Base-by-base conservation (phyloP, 2,329 filamentous ascomycete genomes). In the Neurospora sp. region DNA sequence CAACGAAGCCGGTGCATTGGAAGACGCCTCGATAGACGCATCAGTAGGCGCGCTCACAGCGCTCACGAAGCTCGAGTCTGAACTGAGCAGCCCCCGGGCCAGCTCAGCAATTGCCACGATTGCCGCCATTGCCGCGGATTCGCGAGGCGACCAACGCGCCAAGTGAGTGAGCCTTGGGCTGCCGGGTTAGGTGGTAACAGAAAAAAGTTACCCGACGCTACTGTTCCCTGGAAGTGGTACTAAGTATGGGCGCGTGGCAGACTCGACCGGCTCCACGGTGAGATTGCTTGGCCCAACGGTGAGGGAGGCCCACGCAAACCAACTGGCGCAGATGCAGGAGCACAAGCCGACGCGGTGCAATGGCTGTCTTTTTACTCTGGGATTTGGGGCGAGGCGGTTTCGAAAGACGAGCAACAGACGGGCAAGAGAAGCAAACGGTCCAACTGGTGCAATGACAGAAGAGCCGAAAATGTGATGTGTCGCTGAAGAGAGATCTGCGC, bases 31-130 rank as follows among this genome's bases (percentile, higher is more conserved):
- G 57, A 77, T 77, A 23, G 74, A 76, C 40, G 74, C 69, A 69
- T 79, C 77, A 46, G 77, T 77, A 10, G 77, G 74, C 17, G 74
- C 72, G 67, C 71, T 73, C n/a, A 75, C 73, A 11, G 74, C 72
- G 67, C 71, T 73, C n/a, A 75, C 73, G 70, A 77, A 78, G 74
- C 75, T 77, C 17, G 75, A 72, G 52, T 76, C 76, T 33, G 74
- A 67, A 66, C 74, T 69, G 65, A 75, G 67, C 41, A 72, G 69
- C 66, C 67, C 71, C 28, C 19, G 67, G 19, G 70, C 69, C 40
- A 76, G 69, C 37, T 73, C 74, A 40, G 72, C 72, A 41, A 75
- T 73, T 68, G 69, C 67, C 65, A 69, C 70, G 57, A 71, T 69
- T 65, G 70, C 52, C 39, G 74, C 72, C 72, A 75, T 74, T 70